These are phyloP conservation scores for Echites panduratus DNA, from an alignment of 257 asterid species.

Conservation along the genomic window DNA sequence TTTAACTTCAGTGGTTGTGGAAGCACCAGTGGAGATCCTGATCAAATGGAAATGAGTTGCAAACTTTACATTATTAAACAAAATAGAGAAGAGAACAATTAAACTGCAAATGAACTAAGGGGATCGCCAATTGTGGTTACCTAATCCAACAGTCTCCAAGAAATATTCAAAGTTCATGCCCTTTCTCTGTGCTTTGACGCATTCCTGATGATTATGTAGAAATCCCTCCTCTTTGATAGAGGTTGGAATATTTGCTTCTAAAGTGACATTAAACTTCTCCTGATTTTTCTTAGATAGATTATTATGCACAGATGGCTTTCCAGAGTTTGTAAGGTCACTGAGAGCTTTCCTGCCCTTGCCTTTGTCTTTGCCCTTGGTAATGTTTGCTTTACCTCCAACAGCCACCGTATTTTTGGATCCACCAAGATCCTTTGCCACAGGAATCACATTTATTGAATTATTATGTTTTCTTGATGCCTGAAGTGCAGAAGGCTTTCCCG, in stretches of 20 bases:
- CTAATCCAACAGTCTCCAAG: conserved; percentile 62
- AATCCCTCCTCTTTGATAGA: conserved; percentile 50
- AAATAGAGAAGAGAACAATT: not conserved
- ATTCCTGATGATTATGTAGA: conserved; percentile 72
- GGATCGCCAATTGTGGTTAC: conserved; percentile 45
- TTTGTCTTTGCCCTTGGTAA: conserved; percentile 41
- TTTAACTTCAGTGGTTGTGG: conserved; percentile 26
- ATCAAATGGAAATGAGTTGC: not conserved
- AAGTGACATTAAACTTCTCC: conserved; percentile 30
- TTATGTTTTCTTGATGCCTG: conserved; percentile 42
- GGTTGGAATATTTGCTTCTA: conserved; percentile 30
- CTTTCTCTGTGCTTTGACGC: conserved; percentile 56
- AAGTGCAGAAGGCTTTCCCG: conserved; percentile 48
- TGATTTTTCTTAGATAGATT: conserved; percentile 28
- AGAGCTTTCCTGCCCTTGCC: conserved; percentile 61
- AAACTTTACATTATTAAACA: not conserved
- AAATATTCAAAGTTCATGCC: conserved; percentile 44
- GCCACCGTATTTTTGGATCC: conserved; percentile 16
- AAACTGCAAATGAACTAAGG: not conserved
- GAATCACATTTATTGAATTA: conserved; percentile 32
- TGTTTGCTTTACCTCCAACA: conserved; percentile 24
- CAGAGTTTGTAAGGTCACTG: conserved; percentile 69
- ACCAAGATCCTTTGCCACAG: conserved; percentile 42
- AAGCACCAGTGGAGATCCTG: conserved; percentile 29
- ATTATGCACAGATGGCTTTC: conserved; percentile 41